These are phyloP conservation scores for Dryas integrifolia DNA, from an alignment of 331 rosid genomes.

Conservation along the genomic window DNA sequence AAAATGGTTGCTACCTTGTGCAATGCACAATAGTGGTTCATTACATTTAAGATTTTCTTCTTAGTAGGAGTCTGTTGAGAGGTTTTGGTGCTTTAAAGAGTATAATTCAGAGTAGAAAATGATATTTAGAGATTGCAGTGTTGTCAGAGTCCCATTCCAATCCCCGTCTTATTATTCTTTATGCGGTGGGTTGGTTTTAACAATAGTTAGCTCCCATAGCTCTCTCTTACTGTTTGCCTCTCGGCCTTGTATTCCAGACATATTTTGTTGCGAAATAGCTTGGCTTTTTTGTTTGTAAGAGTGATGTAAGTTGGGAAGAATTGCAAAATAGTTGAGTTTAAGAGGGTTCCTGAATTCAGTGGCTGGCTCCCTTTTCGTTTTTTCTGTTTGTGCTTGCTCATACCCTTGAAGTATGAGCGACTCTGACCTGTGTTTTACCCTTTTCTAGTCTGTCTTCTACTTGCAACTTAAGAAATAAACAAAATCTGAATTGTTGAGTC, in stretches of 20 bases:
- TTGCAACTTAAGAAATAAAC: too few species aligned
- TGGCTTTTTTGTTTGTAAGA: not conserved
- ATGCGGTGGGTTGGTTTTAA: constrained; percentile 11
- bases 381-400: too few species aligned
- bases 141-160: not conserved
- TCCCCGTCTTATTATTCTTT: not conserved
- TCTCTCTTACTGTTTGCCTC: not conserved
- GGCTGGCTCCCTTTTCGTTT: not conserved
- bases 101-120: not conserved
- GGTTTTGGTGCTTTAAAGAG: constrained; percentile 15
- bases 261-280: not conserved
- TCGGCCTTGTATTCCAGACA: not conserved
- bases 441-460: too few species aligned
- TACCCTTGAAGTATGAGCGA: too few species aligned
- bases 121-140: constrained; percentile 11
- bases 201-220: not conserved
- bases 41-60: constrained; percentile 2
- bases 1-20: constrained; percentile 22
- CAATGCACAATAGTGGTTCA: not conserved
- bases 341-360: not conserved
- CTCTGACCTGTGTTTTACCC: too few species aligned
- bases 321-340: not conserved
- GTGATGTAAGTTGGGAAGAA: not conserved
- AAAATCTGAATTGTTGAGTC: too few species aligned
- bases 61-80: constrained; percentile 5